Conservation (phyloP, 495 filamentous ascomycete species). For the Aspergillus coremiiformis region DNA sequence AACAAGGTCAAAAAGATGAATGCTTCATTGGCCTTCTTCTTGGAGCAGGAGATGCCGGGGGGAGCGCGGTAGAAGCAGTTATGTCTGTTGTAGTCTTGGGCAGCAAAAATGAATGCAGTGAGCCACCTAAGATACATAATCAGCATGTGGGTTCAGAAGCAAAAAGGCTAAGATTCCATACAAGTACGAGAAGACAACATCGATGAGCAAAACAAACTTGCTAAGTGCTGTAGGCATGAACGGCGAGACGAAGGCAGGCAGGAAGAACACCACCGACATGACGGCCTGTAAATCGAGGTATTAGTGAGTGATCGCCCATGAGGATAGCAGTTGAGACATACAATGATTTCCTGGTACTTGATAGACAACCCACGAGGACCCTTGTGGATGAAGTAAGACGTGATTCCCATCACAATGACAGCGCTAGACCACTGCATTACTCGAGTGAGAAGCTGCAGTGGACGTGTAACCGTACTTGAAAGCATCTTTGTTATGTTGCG, state of each 20-base stretch:
- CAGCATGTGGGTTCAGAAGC: constrained; percentile 11
- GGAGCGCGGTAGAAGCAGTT: constrained; percentile 29
- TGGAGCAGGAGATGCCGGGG: constrained; percentile 21
- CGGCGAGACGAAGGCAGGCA: constrained; percentile 48
- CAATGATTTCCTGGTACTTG: constrained; percentile 51
- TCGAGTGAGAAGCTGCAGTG: constrained; percentile 30
- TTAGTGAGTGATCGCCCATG: not conserved
- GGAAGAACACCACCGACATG: constrained; percentile 51
- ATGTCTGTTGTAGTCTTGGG: constrained; percentile 45
- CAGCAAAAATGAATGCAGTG: constrained; percentile 52
- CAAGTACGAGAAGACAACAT: constrained; percentile 57
- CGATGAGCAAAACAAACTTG: constrained; percentile 45
- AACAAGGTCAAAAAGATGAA: constrained; percentile 60
- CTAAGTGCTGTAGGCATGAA: constrained; percentile 36
- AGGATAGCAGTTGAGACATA: constrained; percentile 27
- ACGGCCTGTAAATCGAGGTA: constrained; percentile 30
- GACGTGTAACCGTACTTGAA: constrained; percentile 26
- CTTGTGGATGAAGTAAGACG: constrained; percentile 46
- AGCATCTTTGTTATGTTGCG: constrained; percentile 26
- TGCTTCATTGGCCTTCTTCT: constrained; percentile 46
- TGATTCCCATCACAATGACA: constrained; percentile 54
- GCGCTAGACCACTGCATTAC: constrained; percentile 47
- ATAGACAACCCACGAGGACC: constrained; percentile 36
- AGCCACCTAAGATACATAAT: constrained; percentile 41
- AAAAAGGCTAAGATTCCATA: constrained; percentile 14